Evolutionary conservation across 306 rosid genomes (phyloP), one percentile per base, ranked within the genome.

Genomic region (Vigna radiata): DNA sequence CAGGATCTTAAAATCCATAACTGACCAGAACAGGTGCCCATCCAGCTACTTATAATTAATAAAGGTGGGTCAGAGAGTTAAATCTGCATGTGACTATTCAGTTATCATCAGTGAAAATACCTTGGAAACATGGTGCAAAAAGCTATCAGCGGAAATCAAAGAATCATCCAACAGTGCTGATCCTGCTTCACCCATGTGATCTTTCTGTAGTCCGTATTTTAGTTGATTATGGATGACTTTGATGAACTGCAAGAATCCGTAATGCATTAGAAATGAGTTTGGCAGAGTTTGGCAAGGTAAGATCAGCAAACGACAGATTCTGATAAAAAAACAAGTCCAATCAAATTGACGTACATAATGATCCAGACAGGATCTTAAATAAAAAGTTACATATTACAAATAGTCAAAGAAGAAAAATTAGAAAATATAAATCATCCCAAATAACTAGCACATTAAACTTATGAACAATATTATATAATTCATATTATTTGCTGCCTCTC

Each of bases 171-270:
- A 62, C 74, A 90, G 66, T 56, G 82, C 65, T 29, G 88, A 78
- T 68, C 75, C 78, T 62, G 86, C 68, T 64, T 70, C 76, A 71
- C 72, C 84, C 44, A 31, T 50, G 36, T 54, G 69, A 50, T 88
- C 91, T 78, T 85, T 94, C 79, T 82, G 89, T 44, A 90, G 88
- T 56, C 97, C 96, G 16, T 82, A 86, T 78, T 88, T 91, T 36
- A 90, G 88, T 83, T 94, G 98, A 88, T 90, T 81, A 79, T 86
- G 90, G 86, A 94, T 77, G 62, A 91, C 91, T 85, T 82, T 88
- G 27, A 89, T 83, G 87, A 89, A 91, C 97, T 94, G 77, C 19
- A 1, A 84, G 60, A 82, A 41, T 83, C 52, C 72, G 65, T 13
- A 23, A 68, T 78, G 72, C 54, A 56, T 47, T 46, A 54, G 46